Evolutionary conservation across 495 filamentous ascomycete genomes (phyloP).

Genomic region (Aspergillus avenaceus): DNA sequence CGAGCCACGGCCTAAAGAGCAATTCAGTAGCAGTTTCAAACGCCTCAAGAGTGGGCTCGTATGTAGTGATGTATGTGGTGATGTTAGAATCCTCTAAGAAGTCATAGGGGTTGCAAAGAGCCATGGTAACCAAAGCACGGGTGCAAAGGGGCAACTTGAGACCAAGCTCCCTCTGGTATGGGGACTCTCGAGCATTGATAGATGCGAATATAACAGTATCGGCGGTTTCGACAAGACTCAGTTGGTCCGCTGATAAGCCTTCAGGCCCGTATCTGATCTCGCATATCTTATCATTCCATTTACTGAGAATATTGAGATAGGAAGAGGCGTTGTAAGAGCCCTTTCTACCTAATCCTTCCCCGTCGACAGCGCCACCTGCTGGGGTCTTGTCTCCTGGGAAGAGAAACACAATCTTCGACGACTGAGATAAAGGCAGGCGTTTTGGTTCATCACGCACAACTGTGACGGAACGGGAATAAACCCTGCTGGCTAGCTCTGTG

Average conservation of each 20-base stretch:
- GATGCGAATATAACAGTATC: constrained; percentile 40
- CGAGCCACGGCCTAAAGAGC: constrained; percentile 33
- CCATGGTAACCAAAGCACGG: constrained; percentile 33
- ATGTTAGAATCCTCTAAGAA: constrained; percentile 38
- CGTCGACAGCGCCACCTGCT: constrained; percentile 43
- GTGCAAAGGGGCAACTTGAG: constrained; percentile 27
- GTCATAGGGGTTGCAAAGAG: constrained; percentile 47
- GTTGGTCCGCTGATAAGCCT: constrained; percentile 26
- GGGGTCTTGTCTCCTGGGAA: constrained; percentile 39
- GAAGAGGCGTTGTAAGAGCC: constrained; percentile 27
- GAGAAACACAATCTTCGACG: constrained; percentile 34
- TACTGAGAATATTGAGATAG: constrained; percentile 33
- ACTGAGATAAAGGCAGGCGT: constrained; percentile 31
- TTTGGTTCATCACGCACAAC: constrained; percentile 32
- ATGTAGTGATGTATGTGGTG: constrained; percentile 43
- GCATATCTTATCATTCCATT: constrained; percentile 16
- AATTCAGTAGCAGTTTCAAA: constrained; percentile 37
- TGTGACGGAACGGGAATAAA: constrained; percentile 39
- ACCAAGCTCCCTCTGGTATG: constrained; percentile 35
- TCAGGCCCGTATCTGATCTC: constrained; percentile 32
- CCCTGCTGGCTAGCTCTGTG: constrained; percentile 22
- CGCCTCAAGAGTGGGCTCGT: constrained; percentile 46
- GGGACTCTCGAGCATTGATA: constrained; percentile 39
- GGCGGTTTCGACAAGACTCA: constrained; percentile 28
- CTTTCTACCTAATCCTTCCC: constrained; percentile 34